Percentiles rank a stretch among this genome's conserved stretches.
phyloP scores from a whole-genome alignment of 768 basidiomycete genomes.

The Termitomyces bulborhizus region DNA sequence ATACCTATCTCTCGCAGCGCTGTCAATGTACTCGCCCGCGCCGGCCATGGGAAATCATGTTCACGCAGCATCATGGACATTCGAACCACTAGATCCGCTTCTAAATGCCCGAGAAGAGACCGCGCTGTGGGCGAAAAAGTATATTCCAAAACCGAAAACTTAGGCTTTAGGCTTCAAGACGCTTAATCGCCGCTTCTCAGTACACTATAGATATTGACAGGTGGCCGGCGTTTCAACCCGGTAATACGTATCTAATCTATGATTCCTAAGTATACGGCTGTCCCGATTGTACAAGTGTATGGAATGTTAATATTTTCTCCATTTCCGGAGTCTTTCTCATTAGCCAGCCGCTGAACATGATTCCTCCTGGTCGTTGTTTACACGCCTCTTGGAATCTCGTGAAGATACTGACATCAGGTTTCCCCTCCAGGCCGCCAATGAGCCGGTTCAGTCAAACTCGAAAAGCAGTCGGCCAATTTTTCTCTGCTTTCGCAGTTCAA shows the following conservation, averaged over 20 bases:
- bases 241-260: background rate
- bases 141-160: slow-evolving; percentile 35
- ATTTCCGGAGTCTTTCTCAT: background rate
- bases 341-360: background rate
- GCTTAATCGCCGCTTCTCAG: background rate
- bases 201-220: background rate
- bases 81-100: slow-evolving; percentile 58
- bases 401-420: background rate
- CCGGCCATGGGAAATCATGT: slow-evolving; percentile 25
- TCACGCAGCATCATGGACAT: slow-evolving; percentile 40
- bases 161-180: background rate
- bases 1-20: slow-evolving; percentile 80
- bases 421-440: no score
- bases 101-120: slow-evolving; percentile 69
- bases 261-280: background rate
- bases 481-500: no score
- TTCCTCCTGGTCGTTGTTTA: background rate
- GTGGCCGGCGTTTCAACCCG: background rate
- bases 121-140: slow-evolving; percentile 55
- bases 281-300: background rate
- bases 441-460: no score
- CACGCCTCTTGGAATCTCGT: no score
- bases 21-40: slow-evolving; percentile 62
- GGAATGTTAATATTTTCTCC: background rate
- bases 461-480: no score